Base-by-base conservation (phyloP, 2,329 filamentous ascomycete species). In the Fusarium clavum region DNA sequence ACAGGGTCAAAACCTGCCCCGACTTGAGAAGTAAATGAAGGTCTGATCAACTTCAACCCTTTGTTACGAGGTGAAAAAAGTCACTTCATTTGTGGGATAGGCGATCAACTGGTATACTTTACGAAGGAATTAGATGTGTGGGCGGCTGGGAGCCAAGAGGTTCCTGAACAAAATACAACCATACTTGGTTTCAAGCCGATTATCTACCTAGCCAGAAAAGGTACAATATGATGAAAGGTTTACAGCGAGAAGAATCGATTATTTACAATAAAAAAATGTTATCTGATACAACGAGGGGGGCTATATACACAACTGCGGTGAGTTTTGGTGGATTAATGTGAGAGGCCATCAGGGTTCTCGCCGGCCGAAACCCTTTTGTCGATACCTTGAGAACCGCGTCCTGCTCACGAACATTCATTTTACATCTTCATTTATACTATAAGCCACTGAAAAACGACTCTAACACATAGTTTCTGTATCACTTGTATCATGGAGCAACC, bases 341-440 rank as follows among this genome's bases (percentile, higher is more conserved):
- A 56, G 34, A 54, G 53, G n/a, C 55, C 34, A 29, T 47, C 48
- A 49, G 43, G 53, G 48, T 52, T 40, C 49, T 46, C 55, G 47
- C 49, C 20, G n/a, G 51, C 30, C 43, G 20, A 27, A 27, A 58
- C 62, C 49, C 29, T 67, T 47, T 67, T 67, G 54, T 52, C 43
- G 5, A 41, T 41, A 48, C 13, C 34, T 16, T n/a, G 41, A 6
- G 24, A 43, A 16, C 32, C n/a, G 11, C 25, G 18, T 34, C 34
- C 30, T 59, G 22, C 9, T 20, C 10, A 32, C 16, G 22, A 64
- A 58, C 13, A n/a, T 16, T 7, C 27, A n/a, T 38, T 22, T 22
- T 58, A 20, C 20, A 32, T 29, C n/a, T 16, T 2, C 6, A 22
- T 18, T 16, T 14, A 2, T 8, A 13, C 12, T n/a, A 6, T 34